These are phyloP conservation scores for Leccinum barrowsii DNA, from an alignment of 768 basidiomycete species.

Conservation along the genomic window DNA sequence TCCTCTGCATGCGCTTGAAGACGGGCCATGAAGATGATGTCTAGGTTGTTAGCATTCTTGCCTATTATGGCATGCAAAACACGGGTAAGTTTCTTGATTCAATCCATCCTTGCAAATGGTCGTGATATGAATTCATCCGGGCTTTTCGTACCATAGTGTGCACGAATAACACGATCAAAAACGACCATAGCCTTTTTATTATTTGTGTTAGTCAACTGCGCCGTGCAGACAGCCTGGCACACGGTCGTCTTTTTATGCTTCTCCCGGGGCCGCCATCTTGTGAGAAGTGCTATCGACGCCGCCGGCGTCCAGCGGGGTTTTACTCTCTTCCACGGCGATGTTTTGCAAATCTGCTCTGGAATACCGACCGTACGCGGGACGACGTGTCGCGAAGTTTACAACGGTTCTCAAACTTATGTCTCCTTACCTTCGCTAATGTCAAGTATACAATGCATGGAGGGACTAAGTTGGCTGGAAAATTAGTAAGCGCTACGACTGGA, in stretches of 20 bases:
- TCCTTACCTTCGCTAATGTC: background rate
- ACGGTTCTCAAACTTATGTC: background rate
- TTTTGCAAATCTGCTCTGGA: constrained; percentile 36
- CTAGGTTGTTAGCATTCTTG: background rate
- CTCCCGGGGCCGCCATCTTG: constrained; percentile 29
- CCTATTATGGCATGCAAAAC: background rate
- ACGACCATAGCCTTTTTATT: constrained; percentile 48
- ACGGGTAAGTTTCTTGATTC: constrained; percentile 12
- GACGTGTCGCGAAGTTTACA: constrained; percentile 15
- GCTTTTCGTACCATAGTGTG: constrained; percentile 33
- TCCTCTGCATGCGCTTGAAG: constrained; percentile 13
- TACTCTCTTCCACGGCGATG: constrained; percentile 14
- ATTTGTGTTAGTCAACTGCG: constrained; percentile 40
- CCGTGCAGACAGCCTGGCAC: constrained; percentile 42
- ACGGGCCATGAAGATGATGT: background rate
- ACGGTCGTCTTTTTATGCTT: constrained; percentile 37
- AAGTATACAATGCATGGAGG: constrained; percentile 36
- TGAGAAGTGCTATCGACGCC: constrained; percentile 32
- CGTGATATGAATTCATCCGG: background rate
- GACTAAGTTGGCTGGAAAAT: constrained; percentile 44
- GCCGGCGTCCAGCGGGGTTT: constrained; percentile 26
- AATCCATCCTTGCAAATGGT: background rate
- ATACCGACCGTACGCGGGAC: constrained; percentile 33
- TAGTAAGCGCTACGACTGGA: constrained; percentile 32
- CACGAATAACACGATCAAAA: constrained; percentile 47